Evolutionary conservation across 805 yeast species (phyloP).

Genomic region (Ogataea ganodermae): DNA sequence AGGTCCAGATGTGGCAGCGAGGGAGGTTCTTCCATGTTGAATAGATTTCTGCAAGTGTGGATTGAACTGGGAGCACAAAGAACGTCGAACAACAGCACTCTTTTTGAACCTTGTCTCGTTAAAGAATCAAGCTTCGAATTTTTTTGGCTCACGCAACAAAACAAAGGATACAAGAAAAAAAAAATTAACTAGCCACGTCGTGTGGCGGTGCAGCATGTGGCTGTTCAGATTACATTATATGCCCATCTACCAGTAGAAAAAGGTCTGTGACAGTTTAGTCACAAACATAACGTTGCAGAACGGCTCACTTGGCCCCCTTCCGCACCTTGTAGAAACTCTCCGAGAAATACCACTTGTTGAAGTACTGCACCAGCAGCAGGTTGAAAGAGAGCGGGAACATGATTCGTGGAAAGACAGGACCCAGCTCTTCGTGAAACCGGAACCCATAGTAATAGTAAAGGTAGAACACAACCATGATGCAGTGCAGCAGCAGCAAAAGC

Average conservation of each 20-base stretch:
- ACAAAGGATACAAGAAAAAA: too few relatives aligned
- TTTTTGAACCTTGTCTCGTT: too few relatives aligned
- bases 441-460: conserved; percentile 24
- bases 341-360: conserved; percentile 29
- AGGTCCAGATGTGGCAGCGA: conserved; percentile 5
- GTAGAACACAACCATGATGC: conserved; percentile 18
- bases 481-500: conserved; percentile 28
- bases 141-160: too few relatives aligned
- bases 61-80: not conserved
- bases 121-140: too few relatives aligned
- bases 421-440: conserved; percentile 12
- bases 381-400: conserved; percentile 24
- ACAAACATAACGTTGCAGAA: too few relatives aligned
- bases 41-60: not conserved
- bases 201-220: conserved; percentile 3
- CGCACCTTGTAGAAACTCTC: conserved; percentile 27
- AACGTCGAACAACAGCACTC: not conserved
- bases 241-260: not conserved
- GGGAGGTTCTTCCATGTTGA: not conserved
- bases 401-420: conserved; percentile 21
- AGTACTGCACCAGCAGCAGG: conserved; percentile 28
- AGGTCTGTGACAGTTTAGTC: too few relatives aligned
- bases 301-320: not conserved
- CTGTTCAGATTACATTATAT: not conserved
- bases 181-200: conserved; percentile 2